Base-by-base conservation (phyloP, 805 yeast species). In the Sugiyamaella floridensis region DNA sequence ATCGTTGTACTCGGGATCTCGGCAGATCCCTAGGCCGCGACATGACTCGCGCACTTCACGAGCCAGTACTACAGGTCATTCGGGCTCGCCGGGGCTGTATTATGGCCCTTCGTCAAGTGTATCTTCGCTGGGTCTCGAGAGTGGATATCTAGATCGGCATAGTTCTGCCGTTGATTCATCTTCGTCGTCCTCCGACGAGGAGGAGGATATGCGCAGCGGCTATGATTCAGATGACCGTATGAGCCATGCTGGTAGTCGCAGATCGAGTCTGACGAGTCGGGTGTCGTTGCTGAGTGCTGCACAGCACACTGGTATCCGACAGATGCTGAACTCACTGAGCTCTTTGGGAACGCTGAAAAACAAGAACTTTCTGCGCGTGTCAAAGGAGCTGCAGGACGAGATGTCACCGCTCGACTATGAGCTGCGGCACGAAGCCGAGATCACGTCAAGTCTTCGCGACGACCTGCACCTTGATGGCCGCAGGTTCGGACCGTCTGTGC, bases 311-410 rank as follows among this genome's bases (percentile, higher is more conserved):
- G 48, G 50, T 14, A 51, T 55, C 19, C 48, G 54, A 2, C 56
- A 51, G 49, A 37, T 55, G n/a, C 16, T 47, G 6, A 37, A 55
- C 7, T 56, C 29, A 46, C 49, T 52, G 32, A 44, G 55, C 18
- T 51, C 60, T 10, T 49, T 60, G 49, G 50, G 51, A 43, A 32
- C 37, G 9, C 65, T 63, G 9, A 60, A 55, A 43, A 56, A 45
- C 22, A 60, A 59, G 42, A 51, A 50, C 45, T 58, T 61, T 22
- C 42, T 61, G 50, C 55, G 65, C 12, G 56, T 61, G 5, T 55
- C 65, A 9, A 47, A 55, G 19, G 62, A 61, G 5, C 49, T 61
- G 26, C 58, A 54, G 42, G 62, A 59, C 10, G 65, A 61, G 43
- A 7, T 34, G 47, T 46, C 62, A 3, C 65, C 65, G 2, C 22